Percentiles rank a stretch among this genome's conserved stretches.
phyloP scores from a whole-genome alignment of 768 basidiomycete species.

The Termitomyces sp. region DNA sequence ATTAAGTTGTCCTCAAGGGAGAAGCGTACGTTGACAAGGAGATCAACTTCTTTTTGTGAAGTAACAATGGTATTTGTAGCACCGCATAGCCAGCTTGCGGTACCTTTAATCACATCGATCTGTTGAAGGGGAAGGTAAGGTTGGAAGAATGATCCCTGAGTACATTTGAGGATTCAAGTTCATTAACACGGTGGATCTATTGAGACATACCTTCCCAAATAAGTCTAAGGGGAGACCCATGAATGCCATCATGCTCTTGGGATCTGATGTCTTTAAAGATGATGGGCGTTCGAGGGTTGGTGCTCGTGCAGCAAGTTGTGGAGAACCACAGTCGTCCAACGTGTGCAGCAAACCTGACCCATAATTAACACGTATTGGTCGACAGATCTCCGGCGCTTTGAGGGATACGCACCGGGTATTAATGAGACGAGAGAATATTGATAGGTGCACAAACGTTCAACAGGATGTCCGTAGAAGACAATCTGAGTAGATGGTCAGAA shows the following conservation, averaged over 20 bases:
- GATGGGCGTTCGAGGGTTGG: slow-evolving; percentile 59
- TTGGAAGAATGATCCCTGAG: slow-evolving; percentile 93
- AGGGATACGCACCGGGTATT: slow-evolving; percentile 63
- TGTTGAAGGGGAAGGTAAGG: slow-evolving; percentile 96
- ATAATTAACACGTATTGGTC: not conserved
- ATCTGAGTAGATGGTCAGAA: slow-evolving; percentile 45
- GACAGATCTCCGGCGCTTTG: not conserved
- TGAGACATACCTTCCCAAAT: slow-evolving; percentile 70
- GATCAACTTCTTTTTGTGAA: slow-evolving; percentile 86
- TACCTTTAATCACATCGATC: slow-evolving; percentile 77
- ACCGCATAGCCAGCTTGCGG: slow-evolving; percentile 85
- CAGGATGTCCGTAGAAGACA: slow-evolving; percentile 95
- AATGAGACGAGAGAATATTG: slow-evolving; percentile 96
- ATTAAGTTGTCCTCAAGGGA: not conserved
- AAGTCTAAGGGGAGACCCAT: slow-evolving; percentile 90
- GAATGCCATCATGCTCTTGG: slow-evolving; percentile 85
- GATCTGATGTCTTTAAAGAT: slow-evolving; percentile 82
- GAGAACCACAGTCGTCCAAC: slow-evolving; percentile 88
- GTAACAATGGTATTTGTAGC: slow-evolving; percentile 95
- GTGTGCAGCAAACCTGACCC: slow-evolving; percentile 74
- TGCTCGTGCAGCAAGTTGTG: slow-evolving; percentile 66
- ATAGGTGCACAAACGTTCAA: slow-evolving; percentile 93
- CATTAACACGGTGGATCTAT: no score
- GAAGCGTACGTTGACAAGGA: slow-evolving; percentile 72
- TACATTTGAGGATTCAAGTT: not conserved